A percentile compares a stretch with the other conserved stretches of the same genome.
phyloP scores from a whole-genome alignment of 106 monocot species.

The Platanthera guangdongensis region DNA sequence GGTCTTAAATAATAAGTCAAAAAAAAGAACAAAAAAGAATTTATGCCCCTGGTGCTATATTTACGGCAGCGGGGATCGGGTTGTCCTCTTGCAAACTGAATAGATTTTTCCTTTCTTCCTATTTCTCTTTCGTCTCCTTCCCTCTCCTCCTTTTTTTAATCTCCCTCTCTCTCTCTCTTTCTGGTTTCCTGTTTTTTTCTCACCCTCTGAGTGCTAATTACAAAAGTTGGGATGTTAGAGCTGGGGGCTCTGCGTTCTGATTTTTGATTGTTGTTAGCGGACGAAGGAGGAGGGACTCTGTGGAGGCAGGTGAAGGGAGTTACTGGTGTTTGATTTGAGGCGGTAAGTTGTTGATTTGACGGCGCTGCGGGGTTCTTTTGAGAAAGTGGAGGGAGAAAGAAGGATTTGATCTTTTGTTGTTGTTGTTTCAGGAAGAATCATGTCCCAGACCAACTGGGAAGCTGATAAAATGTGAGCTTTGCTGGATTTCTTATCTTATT shows the following conservation, averaged over 20 bases:
- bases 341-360: background rate
- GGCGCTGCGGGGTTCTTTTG: background rate
- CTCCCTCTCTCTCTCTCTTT: background rate
- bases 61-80: slow-evolving; percentile 1
- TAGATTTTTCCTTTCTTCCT: background rate
- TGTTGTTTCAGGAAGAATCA: slow-evolving; percentile 11
- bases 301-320: background rate
- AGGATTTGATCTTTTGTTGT: background rate
- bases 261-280: background rate
- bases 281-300: background rate
- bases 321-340: background rate
- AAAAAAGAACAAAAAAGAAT: background rate
- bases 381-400: background rate
- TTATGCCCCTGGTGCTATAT: background rate
- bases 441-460: slow-evolving; percentile 71
- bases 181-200: background rate
- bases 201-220: background rate
- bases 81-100: slow-evolving; percentile 2
- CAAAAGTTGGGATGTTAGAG: background rate
- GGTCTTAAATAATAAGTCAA: background rate
- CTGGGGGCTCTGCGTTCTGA: background rate
- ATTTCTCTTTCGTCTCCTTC: slow-evolving; percentile 3
- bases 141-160: background rate
- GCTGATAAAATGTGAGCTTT: slow-evolving; percentile 64
- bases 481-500: background rate